A percentile compares a stretch with the other conserved stretches of the same genome.
Evolutionary conservation across 345 rosid species (phyloP).

Genomic region (Sonneratia alba): DNA sequence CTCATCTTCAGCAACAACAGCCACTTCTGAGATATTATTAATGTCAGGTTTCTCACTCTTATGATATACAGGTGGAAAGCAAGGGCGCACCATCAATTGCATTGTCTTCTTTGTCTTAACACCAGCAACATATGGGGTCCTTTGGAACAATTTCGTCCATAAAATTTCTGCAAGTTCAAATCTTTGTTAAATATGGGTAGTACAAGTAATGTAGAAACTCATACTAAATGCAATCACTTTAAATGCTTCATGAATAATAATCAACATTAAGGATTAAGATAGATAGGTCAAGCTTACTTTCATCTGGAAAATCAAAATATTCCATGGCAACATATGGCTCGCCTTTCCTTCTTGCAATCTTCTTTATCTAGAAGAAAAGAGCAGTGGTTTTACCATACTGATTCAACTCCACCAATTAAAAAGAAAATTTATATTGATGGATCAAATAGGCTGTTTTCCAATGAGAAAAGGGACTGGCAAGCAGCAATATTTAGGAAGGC

Average conservation of each 20-base stretch:
- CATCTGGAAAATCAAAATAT: slow-evolving; percentile 43
- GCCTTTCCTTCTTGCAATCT: neutral
- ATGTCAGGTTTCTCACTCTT: slow-evolving; percentile 26
- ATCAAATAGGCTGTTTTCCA: neutral
- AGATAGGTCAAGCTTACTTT: slow-evolving; percentile 28
- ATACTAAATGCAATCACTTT: neutral
- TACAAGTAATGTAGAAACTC: neutral
- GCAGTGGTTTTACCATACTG: neutral
- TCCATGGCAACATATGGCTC: slow-evolving; percentile 16
- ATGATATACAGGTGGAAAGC: slow-evolving; percentile 34
- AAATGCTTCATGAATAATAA: neutral
- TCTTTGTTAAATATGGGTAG: neutral
- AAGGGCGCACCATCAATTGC: slow-evolving; percentile 50
- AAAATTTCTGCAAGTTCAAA: slow-evolving; percentile 21
- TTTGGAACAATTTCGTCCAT: slow-evolving; percentile 29
- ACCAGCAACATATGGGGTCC: neutral
- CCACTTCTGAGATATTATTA: slow-evolving; percentile 23
- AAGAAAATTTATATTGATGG: no score
- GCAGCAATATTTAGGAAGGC: neutral
- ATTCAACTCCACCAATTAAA: neutral
- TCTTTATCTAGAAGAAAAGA: slow-evolving; percentile 26
- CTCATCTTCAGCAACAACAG: slow-evolving; percentile 28
- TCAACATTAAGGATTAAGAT: neutral
- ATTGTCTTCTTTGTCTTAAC: slow-evolving; percentile 12
- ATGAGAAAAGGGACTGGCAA: neutral